phyloP scores from a whole-genome alignment of 305 asterid genomes.

The Solanum hybrid region DNA sequence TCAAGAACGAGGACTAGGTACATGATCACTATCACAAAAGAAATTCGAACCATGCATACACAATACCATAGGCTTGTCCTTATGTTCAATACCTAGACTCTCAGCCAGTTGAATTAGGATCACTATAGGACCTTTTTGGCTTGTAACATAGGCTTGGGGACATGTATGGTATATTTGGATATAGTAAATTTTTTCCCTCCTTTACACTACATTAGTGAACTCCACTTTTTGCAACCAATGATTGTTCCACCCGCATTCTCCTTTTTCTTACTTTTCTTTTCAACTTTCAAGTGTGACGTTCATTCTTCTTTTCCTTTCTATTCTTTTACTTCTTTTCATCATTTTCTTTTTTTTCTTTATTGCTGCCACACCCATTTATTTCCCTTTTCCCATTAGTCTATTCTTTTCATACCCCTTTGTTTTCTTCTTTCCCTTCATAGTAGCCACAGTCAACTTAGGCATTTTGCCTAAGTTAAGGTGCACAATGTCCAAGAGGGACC shows the following conservation, averaged over 20 bases:
- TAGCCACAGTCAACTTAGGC: neutral
- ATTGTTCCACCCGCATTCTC: neutral
- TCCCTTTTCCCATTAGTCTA: neutral
- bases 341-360: no score
- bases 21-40: neutral
- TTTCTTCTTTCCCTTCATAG: no score
- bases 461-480: neutral
- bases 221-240: neutral
- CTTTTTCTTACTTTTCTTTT: no score
- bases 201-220: neutral
- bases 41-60: neutral
- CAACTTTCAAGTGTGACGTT: neutral
- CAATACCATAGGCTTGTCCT: neutral
- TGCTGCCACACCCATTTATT: neutral
- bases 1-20: neutral
- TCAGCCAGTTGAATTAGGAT: neutral
- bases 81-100: neutral
- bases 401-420: neutral
- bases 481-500: neutral
- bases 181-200: neutral
- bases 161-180: neutral
- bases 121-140: neutral
- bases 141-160: neutral
- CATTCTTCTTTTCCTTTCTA: neutral
- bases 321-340: no score